These are phyloP conservation scores for Guadua angustifolia DNA, from an alignment of 176 grass and related monocot species.

Conservation along the genomic window DNA sequence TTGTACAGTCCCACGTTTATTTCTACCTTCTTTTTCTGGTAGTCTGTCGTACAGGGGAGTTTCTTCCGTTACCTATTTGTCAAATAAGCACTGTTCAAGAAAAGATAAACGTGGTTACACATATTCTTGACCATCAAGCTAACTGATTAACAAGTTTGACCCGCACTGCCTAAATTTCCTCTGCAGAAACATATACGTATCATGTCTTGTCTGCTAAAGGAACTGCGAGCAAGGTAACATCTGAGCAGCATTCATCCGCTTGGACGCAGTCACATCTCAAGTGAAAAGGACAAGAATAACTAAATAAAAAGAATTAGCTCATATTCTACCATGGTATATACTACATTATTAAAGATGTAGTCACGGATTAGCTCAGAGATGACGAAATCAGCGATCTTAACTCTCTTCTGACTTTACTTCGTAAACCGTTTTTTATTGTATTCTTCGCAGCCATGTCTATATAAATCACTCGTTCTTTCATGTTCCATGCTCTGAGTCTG, in stretches of 20 bases:
- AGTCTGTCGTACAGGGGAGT: too few species aligned
- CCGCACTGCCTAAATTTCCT: background rate
- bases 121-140: constrained; percentile 20
- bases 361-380: constrained; percentile 21
- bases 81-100: too few species aligned
- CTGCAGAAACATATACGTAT: background rate
- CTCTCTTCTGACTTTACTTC: background rate
- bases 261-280: too few species aligned
- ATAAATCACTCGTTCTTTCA: background rate
- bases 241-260: background rate
- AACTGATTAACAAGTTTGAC: background rate
- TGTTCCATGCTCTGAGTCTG: background rate
- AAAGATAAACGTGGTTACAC: background rate
- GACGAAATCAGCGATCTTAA: background rate
- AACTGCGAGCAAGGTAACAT: background rate
- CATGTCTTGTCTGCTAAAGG: background rate
- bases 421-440: background rate
- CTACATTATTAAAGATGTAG: background rate
- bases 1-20: too few species aligned
- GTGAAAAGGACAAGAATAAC: background rate
- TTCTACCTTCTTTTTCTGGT: too few species aligned
- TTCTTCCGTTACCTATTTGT: too few species aligned
- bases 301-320: background rate
- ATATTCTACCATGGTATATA: background rate
- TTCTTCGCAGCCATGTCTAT: background rate